phyloP scores from a whole-genome alignment of 768 basidiomycete genomes.

The Boletales sp. region DNA sequence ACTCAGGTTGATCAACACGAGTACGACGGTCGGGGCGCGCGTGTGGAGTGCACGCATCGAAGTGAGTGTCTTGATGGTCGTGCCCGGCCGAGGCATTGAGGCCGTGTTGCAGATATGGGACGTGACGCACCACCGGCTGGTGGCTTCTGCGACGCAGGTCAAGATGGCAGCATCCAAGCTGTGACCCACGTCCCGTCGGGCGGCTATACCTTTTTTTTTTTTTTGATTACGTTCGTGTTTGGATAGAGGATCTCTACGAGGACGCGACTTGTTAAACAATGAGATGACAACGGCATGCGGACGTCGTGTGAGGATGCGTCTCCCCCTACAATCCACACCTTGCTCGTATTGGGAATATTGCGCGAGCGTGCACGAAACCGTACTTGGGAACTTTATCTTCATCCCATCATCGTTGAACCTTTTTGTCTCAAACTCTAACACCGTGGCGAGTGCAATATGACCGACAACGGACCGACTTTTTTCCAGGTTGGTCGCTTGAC shows the following conservation, averaged over 20 bases:
- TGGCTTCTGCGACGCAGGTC: slow-evolving; percentile 42
- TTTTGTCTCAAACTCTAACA: neutral
- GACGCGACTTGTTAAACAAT: too few relatives aligned
- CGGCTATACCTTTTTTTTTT: too few relatives aligned
- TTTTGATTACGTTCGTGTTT: neutral
- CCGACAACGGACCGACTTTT: neutral
- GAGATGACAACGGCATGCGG: too few relatives aligned
- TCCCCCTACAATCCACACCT: too few relatives aligned
- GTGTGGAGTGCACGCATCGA: slow-evolving; percentile 37
- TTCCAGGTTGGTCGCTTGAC: neutral
- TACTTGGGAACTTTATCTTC: neutral
- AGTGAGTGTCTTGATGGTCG: slow-evolving; percentile 23
- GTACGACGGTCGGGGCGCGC: slow-evolving; percentile 29
- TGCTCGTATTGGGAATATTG: neutral
- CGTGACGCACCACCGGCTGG: slow-evolving; percentile 32
- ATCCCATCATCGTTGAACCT: neutral
- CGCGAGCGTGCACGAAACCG: too few relatives aligned
- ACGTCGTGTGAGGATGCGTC: too few relatives aligned
- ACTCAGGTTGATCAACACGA: slow-evolving; percentile 41
- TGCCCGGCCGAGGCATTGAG: neutral
- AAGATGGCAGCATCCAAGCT: slow-evolving; percentile 31
- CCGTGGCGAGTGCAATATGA: neutral
- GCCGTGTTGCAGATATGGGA: slow-evolving; percentile 39
- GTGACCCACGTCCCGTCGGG: neutral
- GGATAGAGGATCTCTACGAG: neutral